These are phyloP conservation scores for Fulvia fulva DNA, from an alignment of 2,329 filamentous ascomycete genomes.

Conservation along the genomic window DNA sequence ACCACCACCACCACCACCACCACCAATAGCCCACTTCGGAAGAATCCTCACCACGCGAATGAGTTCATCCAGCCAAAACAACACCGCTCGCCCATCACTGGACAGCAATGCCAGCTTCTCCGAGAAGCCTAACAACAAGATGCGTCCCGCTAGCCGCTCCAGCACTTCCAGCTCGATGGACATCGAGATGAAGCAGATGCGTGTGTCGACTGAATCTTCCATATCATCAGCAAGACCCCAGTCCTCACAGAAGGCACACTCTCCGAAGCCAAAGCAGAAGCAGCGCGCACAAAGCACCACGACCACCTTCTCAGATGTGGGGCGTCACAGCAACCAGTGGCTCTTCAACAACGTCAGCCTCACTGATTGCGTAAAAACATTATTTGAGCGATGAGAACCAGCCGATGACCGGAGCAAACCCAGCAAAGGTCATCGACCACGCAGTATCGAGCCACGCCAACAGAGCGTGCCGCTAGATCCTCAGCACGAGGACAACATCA, in stretches of 20 bases:
- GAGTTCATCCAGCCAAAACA: neutral
- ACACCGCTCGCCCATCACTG: neutral
- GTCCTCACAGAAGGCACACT: conserved; percentile 2
- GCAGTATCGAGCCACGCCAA: neutral
- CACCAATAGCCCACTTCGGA: neutral
- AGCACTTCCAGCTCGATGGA: conserved; percentile 11
- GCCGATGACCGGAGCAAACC: conserved; percentile 5
- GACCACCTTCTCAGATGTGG: conserved; percentile 35
- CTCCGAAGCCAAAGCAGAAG: conserved; percentile 8
- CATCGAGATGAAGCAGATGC: conserved; percentile 14
- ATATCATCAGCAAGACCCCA: neutral
- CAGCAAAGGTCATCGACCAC: conserved; percentile 5
- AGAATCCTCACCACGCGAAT: neutral
- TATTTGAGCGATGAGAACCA: conserved; percentile 23
- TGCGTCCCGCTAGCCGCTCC: conserved; percentile 13
- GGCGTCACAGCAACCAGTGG: conserved; percentile 51
- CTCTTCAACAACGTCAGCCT: conserved; percentile 49
- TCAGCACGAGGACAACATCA: conserved; percentile 2
- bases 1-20: neutral
- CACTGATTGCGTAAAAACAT: conserved; percentile 39
- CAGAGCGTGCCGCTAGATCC: neutral
- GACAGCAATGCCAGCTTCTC: conserved; percentile 1
- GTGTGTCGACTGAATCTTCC: conserved; percentile 4
- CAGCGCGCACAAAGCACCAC: conserved; percentile 9
- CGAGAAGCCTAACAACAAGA: conserved; percentile 8